A percentile compares a stretch with the other conserved stretches of the same genome.
Evolutionary conservation across 2,329 filamentous ascomycete genomes (phyloP).

Genomic region (Canariomyces notabilis): DNA sequence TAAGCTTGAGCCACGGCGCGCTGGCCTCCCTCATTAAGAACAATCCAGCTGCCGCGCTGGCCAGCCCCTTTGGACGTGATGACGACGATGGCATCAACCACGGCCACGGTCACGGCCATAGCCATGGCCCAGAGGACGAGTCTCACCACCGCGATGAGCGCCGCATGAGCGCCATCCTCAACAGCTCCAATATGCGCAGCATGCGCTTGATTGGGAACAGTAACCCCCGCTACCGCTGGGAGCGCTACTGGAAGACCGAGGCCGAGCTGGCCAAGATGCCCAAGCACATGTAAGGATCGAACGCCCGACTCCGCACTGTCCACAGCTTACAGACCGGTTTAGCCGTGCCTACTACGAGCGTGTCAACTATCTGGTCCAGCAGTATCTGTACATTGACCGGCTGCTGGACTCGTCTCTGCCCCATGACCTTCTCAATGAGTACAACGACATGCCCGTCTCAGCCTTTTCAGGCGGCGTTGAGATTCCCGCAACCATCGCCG

Average conservation of each 20-base stretch:
- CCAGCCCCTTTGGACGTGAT: slow-evolving; percentile 18
- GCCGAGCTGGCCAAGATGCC: slow-evolving; percentile 67
- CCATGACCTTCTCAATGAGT: slow-evolving; percentile 86
- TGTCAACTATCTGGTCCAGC: slow-evolving; percentile 81
- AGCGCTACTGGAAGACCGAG: slow-evolving; percentile 78
- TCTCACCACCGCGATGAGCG: slow-evolving; percentile 50
- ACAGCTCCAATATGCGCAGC: slow-evolving; percentile 70
- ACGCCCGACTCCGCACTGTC: background rate
- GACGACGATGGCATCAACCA: slow-evolving; percentile 26
- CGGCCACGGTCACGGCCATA: no score
- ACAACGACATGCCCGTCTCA: slow-evolving; percentile 58
- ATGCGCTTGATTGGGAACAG: slow-evolving; percentile 84
- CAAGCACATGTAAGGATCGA: slow-evolving; percentile 53
- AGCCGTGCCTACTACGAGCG: slow-evolving; percentile 82
- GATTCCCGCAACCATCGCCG: slow-evolving; percentile 70
- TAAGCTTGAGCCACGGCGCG: slow-evolving; percentile 31
- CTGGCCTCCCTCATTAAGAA: slow-evolving; percentile 40
- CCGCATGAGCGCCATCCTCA: slow-evolving; percentile 54
- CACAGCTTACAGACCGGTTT: slow-evolving; percentile 12
- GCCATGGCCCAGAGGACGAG: slow-evolving; percentile 36
- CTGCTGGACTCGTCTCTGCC: slow-evolving; percentile 89
- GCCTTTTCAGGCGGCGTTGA: slow-evolving; percentile 51
- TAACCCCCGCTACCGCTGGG: slow-evolving; percentile 82
- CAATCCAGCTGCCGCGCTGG: slow-evolving; percentile 36
- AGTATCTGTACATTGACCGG: slow-evolving; percentile 90